A percentile compares a stretch with the other conserved stretches of the same genome.
These are phyloP conservation scores for Phellopilus nigrolimitatus DNA, from an alignment of 1,284 basidiomycete species.

Conservation along the genomic window DNA sequence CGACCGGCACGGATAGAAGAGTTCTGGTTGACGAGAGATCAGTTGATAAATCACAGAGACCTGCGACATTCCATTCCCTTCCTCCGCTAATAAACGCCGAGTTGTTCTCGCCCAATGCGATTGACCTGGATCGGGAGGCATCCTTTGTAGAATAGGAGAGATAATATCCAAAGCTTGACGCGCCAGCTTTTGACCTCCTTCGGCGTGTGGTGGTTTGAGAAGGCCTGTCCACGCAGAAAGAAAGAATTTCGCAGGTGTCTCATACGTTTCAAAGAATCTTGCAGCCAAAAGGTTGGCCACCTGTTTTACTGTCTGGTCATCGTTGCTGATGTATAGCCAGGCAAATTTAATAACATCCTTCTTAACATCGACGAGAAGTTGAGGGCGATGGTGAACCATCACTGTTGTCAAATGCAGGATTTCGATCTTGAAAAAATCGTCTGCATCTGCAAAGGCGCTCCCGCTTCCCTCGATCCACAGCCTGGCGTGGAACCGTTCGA, in stretches of 20 bases:
- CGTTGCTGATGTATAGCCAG: constrained; percentile 84
- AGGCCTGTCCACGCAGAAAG: constrained; percentile 92
- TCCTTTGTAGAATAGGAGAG: constrained; percentile 76
- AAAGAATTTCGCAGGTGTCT: constrained; percentile 91
- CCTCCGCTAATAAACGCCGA: constrained; percentile 84
- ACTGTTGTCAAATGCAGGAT: constrained; percentile 88
- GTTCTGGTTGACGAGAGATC: constrained; percentile 85
- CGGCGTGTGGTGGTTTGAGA: constrained; percentile 77
- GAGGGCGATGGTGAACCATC: constrained; percentile 81
- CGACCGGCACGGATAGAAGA: constrained; percentile 93
- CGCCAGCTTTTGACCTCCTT: constrained; percentile 74
- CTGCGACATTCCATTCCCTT: constrained; percentile 78
- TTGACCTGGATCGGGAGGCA: constrained; percentile 51
- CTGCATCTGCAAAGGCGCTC: constrained; percentile 53
- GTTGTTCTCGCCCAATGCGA: constrained; percentile 90
- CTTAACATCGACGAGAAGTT: constrained; percentile 74
- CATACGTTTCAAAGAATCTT: constrained; percentile 91
- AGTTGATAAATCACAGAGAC: constrained; percentile 89
- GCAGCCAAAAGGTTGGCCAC: constrained; percentile 91
- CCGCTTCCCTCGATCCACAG: constrained; percentile 72
- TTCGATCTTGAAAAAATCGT: constrained; percentile 87
- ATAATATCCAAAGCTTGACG: constrained; percentile 89
- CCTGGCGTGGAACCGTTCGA: constrained; percentile 63
- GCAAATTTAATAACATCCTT: constrained; percentile 96
- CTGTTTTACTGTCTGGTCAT: constrained; percentile 92